Evolutionary conservation across 164 flowering plant species (phyloP).

Genomic region (Annona squamosa): DNA sequence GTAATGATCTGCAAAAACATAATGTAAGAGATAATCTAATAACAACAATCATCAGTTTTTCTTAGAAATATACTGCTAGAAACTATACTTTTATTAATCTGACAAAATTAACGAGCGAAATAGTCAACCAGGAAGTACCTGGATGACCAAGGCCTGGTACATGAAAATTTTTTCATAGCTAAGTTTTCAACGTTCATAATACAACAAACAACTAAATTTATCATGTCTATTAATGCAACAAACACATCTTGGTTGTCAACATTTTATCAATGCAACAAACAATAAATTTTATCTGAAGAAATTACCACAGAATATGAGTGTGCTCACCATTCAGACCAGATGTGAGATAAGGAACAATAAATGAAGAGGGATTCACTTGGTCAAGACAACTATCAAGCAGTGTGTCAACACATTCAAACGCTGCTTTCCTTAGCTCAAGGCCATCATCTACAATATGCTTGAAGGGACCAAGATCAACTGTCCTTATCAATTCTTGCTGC

Average conservation of each 20-base stretch:
- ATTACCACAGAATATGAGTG: neutral
- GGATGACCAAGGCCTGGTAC: neutral
- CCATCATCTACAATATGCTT: constrained; percentile 99
- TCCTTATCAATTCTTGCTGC: constrained; percentile 95
- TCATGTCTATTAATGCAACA: neutral
- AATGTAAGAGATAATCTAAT: neutral
- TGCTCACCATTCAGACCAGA: constrained; percentile 91
- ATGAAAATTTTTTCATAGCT: no score
- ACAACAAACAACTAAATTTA: no score
- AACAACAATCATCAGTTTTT: neutral
- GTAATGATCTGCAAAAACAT: constrained; percentile 65
- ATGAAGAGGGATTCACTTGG: constrained; percentile 96
- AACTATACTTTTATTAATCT: neutral
- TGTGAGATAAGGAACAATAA: constrained; percentile 90
- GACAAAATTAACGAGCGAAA: neutral
- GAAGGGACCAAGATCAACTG: constrained; percentile 99
- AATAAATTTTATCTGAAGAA: neutral
- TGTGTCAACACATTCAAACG: constrained; percentile 98
- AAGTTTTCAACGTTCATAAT: no score
- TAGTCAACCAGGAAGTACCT: neutral
- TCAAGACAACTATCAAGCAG: constrained; percentile 93
- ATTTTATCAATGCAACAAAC: neutral
- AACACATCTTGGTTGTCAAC: neutral
- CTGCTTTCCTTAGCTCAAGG: constrained; percentile 94
- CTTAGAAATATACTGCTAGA: neutral